Percentiles rank a stretch among this genome's conserved stretches.
Evolutionary conservation across 2,329 filamentous ascomycete genomes (phyloP).

Genomic region (Cyphellophora europaea): DNA sequence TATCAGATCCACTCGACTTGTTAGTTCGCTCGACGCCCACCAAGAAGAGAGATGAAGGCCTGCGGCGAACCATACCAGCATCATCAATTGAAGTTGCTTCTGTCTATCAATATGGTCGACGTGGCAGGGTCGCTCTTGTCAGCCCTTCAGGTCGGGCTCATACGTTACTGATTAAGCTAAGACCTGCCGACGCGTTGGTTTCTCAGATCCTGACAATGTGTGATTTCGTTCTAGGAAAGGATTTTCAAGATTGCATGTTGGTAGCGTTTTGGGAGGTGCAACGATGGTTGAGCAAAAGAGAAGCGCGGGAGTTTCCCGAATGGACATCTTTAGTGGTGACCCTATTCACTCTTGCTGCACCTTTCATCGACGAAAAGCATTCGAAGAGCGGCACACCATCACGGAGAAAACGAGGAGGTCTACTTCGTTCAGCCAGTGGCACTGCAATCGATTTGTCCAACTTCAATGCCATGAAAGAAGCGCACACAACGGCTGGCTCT

Average conservation of each 20-base stretch:
- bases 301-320: conserved; percentile 45
- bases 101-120: conserved; percentile 20
- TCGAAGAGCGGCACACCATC: conserved; percentile 21
- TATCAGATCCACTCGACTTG: conserved; percentile 6
- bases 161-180: conserved; percentile 57
- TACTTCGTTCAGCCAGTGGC: conserved; percentile 42
- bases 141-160: conserved; percentile 56
- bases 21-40: background rate
- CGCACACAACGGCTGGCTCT: background rate
- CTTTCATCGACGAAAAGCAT: conserved; percentile 38
- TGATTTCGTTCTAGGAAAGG: conserved; percentile 52
- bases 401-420: conserved; percentile 30
- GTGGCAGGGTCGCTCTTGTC: conserved; percentile 56
- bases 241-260: conserved; percentile 51
- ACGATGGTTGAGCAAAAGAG: conserved; percentile 52
- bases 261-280: conserved; percentile 66
- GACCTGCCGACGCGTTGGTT: conserved; percentile 56
- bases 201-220: conserved; percentile 52
- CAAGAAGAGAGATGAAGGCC: conserved; percentile 1
- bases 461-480: conserved; percentile 35
- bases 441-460: conserved; percentile 18
- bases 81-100: background rate
- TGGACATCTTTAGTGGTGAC: conserved; percentile 61
- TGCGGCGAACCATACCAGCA: background rate
- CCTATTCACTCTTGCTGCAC: conserved; percentile 55